phyloP scores from a whole-genome alignment of 208 protist genomes.

The Leptomonas seymouri region DNA sequence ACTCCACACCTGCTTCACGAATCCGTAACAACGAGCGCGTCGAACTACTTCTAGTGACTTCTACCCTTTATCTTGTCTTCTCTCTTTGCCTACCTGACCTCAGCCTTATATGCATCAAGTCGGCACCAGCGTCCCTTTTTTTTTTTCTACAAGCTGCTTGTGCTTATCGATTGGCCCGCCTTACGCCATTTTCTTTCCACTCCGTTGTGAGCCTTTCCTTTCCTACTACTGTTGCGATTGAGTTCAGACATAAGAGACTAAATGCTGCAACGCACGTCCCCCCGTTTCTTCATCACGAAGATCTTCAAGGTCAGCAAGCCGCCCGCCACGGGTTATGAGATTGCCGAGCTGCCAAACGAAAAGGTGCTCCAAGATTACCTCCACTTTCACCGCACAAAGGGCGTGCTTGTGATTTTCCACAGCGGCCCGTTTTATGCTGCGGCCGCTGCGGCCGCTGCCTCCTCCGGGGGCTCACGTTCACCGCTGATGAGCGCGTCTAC shows the following conservation, averaged over 20 bases:
- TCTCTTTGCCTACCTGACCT: too few relatives aligned
- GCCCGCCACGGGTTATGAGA: constrained; percentile 81
- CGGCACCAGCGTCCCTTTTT: too few relatives aligned
- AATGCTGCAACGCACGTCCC: constrained; percentile 31
- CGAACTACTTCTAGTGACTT: too few relatives aligned
- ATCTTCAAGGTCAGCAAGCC: constrained; percentile 72
- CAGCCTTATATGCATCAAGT: too few relatives aligned
- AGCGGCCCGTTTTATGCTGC: constrained; percentile 36
- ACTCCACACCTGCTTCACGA: too few relatives aligned
- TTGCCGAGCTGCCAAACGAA: constrained; percentile 84
- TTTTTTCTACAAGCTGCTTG: too few relatives aligned
- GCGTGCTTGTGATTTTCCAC: constrained; percentile 73
- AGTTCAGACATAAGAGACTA: background rate
- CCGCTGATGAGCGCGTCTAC: constrained; percentile 8
- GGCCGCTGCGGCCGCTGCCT: constrained; percentile 7
- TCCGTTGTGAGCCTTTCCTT: background rate
- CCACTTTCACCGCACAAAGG: constrained; percentile 59
- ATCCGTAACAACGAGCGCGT: too few relatives aligned
- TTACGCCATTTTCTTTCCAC: too few relatives aligned
- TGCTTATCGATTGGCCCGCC: too few relatives aligned
- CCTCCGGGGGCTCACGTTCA: constrained; percentile 5
- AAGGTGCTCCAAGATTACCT: constrained; percentile 74
- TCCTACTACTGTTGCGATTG: background rate
- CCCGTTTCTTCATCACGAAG: constrained; percentile 56
- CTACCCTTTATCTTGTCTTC: too few relatives aligned